A percentile compares a stretch with the other conserved stretches of the same genome.
These are phyloP conservation scores for Erysimum cheiri DNA, from an alignment of 441 rosid species.

Conservation along the genomic window DNA sequence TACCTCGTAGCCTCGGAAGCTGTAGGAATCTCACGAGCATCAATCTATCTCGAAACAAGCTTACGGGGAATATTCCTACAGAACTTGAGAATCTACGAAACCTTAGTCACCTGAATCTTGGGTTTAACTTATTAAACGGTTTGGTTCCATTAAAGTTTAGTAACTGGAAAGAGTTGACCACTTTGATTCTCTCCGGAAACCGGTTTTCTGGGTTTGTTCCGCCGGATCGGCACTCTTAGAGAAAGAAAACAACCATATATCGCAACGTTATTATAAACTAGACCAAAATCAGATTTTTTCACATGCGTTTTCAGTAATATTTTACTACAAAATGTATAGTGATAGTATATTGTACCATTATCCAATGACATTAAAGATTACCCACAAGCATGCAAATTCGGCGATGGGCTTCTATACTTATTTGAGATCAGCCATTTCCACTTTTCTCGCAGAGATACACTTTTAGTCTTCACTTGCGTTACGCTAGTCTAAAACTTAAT, in stretches of 20 bases:
- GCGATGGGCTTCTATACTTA: conserved; percentile 60
- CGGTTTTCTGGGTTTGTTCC: conserved; percentile 71
- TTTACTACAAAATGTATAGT: too few relatives aligned
- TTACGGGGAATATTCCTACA: conserved; percentile 58
- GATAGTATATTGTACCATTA: too few relatives aligned
- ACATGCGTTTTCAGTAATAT: background rate
- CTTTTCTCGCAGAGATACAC: background rate
- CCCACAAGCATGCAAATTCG: conserved; percentile 60
- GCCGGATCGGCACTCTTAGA: conserved; percentile 5
- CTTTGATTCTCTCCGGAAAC: conserved; percentile 63
- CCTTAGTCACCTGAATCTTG: conserved; percentile 57
- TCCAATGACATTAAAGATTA: too few relatives aligned
- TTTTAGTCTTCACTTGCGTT: background rate
- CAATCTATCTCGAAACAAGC: conserved; percentile 63
- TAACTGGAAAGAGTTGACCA: conserved; percentile 56
- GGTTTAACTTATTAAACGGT: conserved; percentile 67
- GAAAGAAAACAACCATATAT: background rate
- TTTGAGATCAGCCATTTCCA: background rate
- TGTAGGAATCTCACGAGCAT: conserved; percentile 54
- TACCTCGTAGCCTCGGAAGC: conserved; percentile 66
- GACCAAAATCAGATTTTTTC: background rate
- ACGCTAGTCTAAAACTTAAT: background rate
- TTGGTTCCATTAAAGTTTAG: conserved; percentile 54
- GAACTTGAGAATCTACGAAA: conserved; percentile 58
- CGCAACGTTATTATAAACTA: background rate